phyloP scores from a whole-genome alignment of 108 stramenopile species.

The Nitzschia putrida region DNA sequence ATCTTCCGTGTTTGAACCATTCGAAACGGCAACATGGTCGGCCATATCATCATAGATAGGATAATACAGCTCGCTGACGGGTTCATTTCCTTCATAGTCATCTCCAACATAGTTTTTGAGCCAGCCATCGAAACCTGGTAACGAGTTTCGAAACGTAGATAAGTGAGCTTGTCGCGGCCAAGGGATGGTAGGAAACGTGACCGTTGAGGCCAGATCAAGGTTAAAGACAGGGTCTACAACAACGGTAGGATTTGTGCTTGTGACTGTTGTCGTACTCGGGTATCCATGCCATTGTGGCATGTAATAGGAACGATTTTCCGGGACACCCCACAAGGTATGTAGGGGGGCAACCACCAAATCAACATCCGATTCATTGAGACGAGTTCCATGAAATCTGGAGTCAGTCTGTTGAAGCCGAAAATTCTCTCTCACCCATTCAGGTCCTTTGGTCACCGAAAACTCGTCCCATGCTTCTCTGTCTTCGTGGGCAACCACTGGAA shows the following conservation, averaged over 20 bases:
- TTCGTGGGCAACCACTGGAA: slow-evolving; percentile 15
- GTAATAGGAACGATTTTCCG: slow-evolving; percentile 10
- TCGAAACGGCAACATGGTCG: not conserved
- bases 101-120: slow-evolving; percentile 34
- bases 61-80: slow-evolving; percentile 41
- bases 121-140: not conserved
- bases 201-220: not conserved
- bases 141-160: slow-evolving; percentile 14
- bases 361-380: not conserved
- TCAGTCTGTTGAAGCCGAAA: slow-evolving; percentile 10
- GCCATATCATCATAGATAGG: slow-evolving; percentile 39
- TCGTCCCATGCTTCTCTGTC: slow-evolving; percentile 45
- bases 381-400: not conserved
- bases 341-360: not conserved
- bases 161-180: slow-evolving; percentile 10
- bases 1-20: not conserved
- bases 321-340: not conserved
- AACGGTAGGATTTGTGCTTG: slow-evolving; percentile 17
- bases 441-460: slow-evolving; percentile 24
- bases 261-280: not conserved
- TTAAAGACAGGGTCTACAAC: not conserved
- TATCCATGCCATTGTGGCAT: slow-evolving; percentile 28
- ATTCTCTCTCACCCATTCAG: slow-evolving; percentile 27
- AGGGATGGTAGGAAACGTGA: slow-evolving; percentile 29
- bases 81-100: slow-evolving; percentile 25